Evolutionary conservation across 1,284 basidiomycete genomes (phyloP).

Genomic region (Cryptococcus maquisensis): DNA sequence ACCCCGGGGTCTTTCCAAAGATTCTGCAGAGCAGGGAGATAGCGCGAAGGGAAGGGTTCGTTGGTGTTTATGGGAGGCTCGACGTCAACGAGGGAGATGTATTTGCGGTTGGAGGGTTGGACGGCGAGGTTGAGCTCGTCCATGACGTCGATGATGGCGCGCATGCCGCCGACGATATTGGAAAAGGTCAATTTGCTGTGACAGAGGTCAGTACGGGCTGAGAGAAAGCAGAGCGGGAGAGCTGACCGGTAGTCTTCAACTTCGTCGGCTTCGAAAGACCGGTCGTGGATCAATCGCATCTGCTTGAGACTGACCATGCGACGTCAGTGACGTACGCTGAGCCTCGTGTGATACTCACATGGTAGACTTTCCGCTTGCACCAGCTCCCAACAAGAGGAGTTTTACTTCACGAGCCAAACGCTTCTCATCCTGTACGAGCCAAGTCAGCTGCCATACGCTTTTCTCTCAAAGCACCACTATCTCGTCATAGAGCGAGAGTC

Average conservation of each 20-base stretch:
- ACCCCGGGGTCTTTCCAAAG: slow-evolving; percentile 78
- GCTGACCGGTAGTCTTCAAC: slow-evolving; percentile 42
- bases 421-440: slow-evolving; percentile 57
- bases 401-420: slow-evolving; percentile 72
- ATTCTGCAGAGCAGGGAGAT: slow-evolving; percentile 55
- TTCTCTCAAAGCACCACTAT: background rate
- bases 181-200: slow-evolving; percentile 81
- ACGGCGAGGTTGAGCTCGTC: slow-evolving; percentile 78
- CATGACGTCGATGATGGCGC: slow-evolving; percentile 78
- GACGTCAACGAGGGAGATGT: slow-evolving; percentile 62
- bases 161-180: slow-evolving; percentile 82
- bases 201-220: background rate
- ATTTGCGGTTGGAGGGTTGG: slow-evolving; percentile 55
- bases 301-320: slow-evolving; percentile 28
- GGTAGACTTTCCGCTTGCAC: slow-evolving; percentile 90
- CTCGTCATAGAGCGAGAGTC: too few relatives aligned
- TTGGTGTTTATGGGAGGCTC: slow-evolving; percentile 70
- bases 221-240: background rate
- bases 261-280: slow-evolving; percentile 37
- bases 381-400: slow-evolving; percentile 83
- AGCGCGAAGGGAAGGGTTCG: slow-evolving; percentile 51
- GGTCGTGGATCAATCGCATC: slow-evolving; percentile 46
- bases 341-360: slow-evolving; percentile 23
- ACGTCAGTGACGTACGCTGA: background rate
- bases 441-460: background rate